Evolutionary conservation across 139 green algal genomes (phyloP).

Genomic region (Desmodesmus armatus): DNA sequence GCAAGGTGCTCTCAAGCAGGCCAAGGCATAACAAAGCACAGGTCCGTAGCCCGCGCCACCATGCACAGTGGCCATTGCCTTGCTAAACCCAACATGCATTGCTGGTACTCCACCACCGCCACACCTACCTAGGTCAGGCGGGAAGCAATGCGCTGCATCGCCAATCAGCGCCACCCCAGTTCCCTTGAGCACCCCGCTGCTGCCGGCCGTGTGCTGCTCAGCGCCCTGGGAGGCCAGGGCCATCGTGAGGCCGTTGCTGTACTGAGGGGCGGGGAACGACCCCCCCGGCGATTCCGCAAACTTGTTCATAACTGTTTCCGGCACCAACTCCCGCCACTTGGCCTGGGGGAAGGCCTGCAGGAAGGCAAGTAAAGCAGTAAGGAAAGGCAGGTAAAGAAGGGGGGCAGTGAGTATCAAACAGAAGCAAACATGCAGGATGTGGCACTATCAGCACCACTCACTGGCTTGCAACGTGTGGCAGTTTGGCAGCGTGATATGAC

Average conservation of each 20-base stretch:
- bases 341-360: constrained; percentile 41
- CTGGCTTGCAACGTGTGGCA: too few relatives aligned
- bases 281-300: constrained; percentile 31
- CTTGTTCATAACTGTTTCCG: constrained; percentile 23
- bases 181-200: constrained; percentile 19
- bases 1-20: too few relatives aligned
- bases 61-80: too few relatives aligned
- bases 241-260: constrained; percentile 23
- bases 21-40: too few relatives aligned
- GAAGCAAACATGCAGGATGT: too few relatives aligned
- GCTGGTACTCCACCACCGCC: too few relatives aligned
- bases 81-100: too few relatives aligned
- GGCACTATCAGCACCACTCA: too few relatives aligned
- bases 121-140: constrained; percentile 42
- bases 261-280: constrained; percentile 31
- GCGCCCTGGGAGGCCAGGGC: not conserved
- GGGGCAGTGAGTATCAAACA: not conserved
- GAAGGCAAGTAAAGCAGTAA: not conserved
- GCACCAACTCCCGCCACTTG: constrained; percentile 29
- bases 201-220: not conserved
- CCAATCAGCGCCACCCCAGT: constrained; percentile 42
- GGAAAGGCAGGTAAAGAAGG: not conserved
- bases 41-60: too few relatives aligned
- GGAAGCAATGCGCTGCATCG: constrained; percentile 47
- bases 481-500: too few relatives aligned